Base-by-base conservation (phyloP, 2,329 filamentous ascomycete genomes). In the Paradendryphiella salina region DNA sequence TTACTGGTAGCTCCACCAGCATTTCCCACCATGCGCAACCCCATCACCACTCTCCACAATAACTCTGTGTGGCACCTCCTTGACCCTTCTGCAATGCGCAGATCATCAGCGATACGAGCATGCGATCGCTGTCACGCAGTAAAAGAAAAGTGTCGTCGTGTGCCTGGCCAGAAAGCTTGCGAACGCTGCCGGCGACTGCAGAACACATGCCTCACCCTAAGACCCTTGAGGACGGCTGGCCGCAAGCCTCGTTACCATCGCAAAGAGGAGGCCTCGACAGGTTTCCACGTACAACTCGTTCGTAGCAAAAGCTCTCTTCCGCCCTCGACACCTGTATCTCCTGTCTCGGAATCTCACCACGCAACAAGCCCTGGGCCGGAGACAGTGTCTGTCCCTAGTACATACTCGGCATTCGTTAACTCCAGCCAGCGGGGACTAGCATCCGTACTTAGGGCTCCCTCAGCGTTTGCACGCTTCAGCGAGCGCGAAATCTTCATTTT, bases 81-180 rank as follows among this genome's bases (percentile, higher is more conserved):
- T 33, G 32, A 51, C 8, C 14, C 26, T 18, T 26, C 48, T 46
- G 38, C 48, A 37, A 51, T 51, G 48, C 37, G 37, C 31, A 46
- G 37, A 28, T n/a, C 43, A 41, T 32, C 31, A 47, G 15, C 32
- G 14, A 41, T 14, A 26, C 43, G 48, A 46, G 48, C 48, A 34
- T 51, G 48, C 48, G 43, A 51, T 43, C 35, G 48, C 14, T 51
- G 48, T 43, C 48, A 51, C 39, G 37, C 36, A 10, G 48, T 51
- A 7, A 47, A 51, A 39, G 48, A 51, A 32, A 51, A 46, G 41
- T 51, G 48, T 36, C 38, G 43, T 7, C 37, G 42, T 15, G 15
- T 51, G 23, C 32, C 48, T 11, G 43, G 43, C 26, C 48, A 46
- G 43, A 23, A 41, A 13, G 26, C 36, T n/a, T 51, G 48, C 42